Evolutionary conservation across 768 basidiomycete species (phyloP).

Genomic region (Boletus subcaerulescens): DNA sequence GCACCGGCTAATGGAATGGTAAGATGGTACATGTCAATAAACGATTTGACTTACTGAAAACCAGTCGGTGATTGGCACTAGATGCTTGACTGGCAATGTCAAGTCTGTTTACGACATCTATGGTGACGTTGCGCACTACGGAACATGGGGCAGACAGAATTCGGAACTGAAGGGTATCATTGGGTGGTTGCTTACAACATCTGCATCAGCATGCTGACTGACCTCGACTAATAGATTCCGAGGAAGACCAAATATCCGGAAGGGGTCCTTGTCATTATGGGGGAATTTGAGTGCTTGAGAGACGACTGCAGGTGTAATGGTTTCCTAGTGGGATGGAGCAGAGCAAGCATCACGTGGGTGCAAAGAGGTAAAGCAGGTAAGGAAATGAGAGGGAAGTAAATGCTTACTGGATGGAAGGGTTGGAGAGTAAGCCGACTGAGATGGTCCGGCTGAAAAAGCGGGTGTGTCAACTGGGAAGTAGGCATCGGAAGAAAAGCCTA

Average conservation of each 20-base stretch:
- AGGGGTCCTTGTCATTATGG: constrained; percentile 43
- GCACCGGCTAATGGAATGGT: constrained; percentile 53
- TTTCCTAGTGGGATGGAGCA: constrained; percentile 26
- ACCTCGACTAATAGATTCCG: constrained; percentile 72
- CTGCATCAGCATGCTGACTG: constrained; percentile 15
- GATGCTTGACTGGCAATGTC: constrained; percentile 46
- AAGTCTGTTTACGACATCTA: constrained; percentile 52
- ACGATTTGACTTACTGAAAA: constrained; percentile 54
- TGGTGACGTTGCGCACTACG: constrained; percentile 66
- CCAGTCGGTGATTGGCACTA: constrained; percentile 52
- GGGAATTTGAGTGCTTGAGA: constrained; percentile 48
- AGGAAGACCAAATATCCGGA: constrained; percentile 71
- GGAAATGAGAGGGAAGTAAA: neutral
- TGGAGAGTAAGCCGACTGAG: constrained; percentile 38
- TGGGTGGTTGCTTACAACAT: neutral
- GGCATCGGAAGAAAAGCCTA: constrained; percentile 47
- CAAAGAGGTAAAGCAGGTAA: neutral
- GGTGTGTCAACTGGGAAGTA: constrained; percentile 35
- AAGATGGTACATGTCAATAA: neutral
- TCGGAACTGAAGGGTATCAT: constrained; percentile 47
- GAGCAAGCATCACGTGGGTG: neutral
- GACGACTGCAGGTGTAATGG: constrained; percentile 31
- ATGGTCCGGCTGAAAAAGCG: constrained; percentile 40
- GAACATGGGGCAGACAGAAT: constrained; percentile 70
- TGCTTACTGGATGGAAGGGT: constrained; percentile 42